Evolutionary conservation across 2,329 filamentous ascomycete genomes (phyloP).

Genomic region (Xylaria sp.): DNA sequence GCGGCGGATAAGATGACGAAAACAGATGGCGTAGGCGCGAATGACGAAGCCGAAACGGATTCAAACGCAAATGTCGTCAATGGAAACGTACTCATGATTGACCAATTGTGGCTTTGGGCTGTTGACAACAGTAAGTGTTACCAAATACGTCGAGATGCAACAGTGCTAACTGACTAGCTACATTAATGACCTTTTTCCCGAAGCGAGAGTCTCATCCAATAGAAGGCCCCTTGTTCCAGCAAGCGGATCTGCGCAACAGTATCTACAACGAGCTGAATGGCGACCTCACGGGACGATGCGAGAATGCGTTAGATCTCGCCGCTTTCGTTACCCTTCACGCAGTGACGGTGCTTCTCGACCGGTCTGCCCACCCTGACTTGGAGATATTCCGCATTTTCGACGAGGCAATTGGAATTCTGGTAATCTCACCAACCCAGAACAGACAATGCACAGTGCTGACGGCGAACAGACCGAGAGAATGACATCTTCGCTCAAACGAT

Average conservation of each 20-base stretch:
- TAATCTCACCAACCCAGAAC: conserved; percentile 46
- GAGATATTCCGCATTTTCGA: conserved; percentile 74
- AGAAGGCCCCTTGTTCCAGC: conserved; percentile 67
- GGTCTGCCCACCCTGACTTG: conserved; percentile 68
- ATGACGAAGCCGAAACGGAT: conserved; percentile 51
- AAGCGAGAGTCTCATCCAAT: conserved; percentile 65
- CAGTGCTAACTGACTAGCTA: conserved; percentile 52
- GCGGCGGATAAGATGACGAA: conserved; percentile 39
- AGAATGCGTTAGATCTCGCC: conserved; percentile 71
- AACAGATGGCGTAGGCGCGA: conserved; percentile 20
- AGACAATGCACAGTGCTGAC: conserved; percentile 21
- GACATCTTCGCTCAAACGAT: conserved; percentile 70
- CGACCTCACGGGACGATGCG: conserved; percentile 70
- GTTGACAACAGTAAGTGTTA: conserved; percentile 62
- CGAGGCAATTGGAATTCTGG: conserved; percentile 72
- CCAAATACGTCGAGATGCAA: background rate
- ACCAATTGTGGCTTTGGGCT: conserved; percentile 72
- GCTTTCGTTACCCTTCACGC: conserved; percentile 71
- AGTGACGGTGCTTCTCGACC: conserved; percentile 70
- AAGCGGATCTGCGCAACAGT: conserved; percentile 71
- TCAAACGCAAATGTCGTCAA: conserved; percentile 56
- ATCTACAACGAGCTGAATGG: conserved; percentile 75
- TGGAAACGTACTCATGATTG: conserved; percentile 73
- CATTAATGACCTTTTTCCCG: conserved; percentile 65
- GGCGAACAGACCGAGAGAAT: conserved; percentile 66